phyloP scores from a whole-genome alignment of 2,329 filamentous ascomycete species.

The Talaromyces piceae region DNA sequence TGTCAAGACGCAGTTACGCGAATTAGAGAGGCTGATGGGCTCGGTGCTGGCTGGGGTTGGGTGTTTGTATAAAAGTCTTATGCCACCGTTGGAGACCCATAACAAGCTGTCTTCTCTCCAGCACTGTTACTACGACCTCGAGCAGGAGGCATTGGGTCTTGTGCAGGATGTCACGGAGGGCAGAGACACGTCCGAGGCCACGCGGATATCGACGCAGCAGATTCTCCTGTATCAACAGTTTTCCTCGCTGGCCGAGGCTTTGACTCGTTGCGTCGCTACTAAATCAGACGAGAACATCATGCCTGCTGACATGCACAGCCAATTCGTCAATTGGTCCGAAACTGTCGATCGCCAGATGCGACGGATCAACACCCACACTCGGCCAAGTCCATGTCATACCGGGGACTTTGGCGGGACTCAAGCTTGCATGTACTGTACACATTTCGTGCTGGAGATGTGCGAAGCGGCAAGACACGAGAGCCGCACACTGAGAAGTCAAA shows the following conservation, averaged over 20 bases:
- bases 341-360: not conserved
- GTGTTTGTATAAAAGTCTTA: not conserved
- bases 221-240: not conserved
- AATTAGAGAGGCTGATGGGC: not conserved
- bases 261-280: not conserved
- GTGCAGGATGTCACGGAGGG: too few species aligned
- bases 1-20: not conserved
- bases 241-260: not conserved
- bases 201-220: not conserved
- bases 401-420: not conserved
- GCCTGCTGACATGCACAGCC: not conserved
- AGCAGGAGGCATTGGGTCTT: too few species aligned
- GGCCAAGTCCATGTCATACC: not conserved
- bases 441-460: not conserved
- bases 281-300: not conserved
- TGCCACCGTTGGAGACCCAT: not conserved
- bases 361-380: not conserved
- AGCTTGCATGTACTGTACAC: not conserved
- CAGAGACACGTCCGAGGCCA: not conserved
- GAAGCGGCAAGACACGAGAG: not conserved
- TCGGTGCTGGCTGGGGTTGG: not conserved
- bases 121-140: not conserved
- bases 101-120: not conserved
- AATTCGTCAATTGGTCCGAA: not conserved
- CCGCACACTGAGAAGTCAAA: not conserved